These are phyloP conservation scores for Handroanthus guayacan DNA, from an alignment of 257 asterid genomes.

Conservation along the genomic window DNA sequence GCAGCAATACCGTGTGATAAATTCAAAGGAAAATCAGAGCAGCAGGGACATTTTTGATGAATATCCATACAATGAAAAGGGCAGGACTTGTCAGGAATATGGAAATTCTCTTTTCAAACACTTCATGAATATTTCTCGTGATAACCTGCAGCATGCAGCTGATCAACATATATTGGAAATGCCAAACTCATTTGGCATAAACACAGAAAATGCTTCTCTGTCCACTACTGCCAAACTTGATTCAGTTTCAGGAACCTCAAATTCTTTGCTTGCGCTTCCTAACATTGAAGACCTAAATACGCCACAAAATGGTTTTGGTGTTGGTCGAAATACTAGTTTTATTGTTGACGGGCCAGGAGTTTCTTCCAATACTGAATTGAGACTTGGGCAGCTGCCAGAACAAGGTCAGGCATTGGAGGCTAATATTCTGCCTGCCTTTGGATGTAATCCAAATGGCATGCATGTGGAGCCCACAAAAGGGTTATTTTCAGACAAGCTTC, in stretches of 20 bases:
- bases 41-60: constrained; percentile 35
- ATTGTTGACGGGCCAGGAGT: constrained; percentile 39
- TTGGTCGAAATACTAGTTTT: constrained; percentile 31
- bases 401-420: constrained; percentile 43
- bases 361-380: constrained; percentile 60
- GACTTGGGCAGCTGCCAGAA: constrained; percentile 60
- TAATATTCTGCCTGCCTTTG: constrained; percentile 36
- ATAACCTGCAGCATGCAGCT: constrained; percentile 36
- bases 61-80: constrained; percentile 36
- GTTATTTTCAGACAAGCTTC: constrained; percentile 41
- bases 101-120: constrained; percentile 29
- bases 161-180: constrained; percentile 37
- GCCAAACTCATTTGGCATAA: constrained; percentile 41
- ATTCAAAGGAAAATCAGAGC: constrained; percentile 43
- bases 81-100: constrained; percentile 37
- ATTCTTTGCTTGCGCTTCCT: constrained; percentile 37
- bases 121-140: constrained; percentile 36
- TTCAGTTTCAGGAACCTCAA: constrained; percentile 38
- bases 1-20: constrained; percentile 19
- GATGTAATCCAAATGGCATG: constrained; percentile 30
- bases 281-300: constrained; percentile 38
- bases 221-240: constrained; percentile 37
- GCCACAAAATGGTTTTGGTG: constrained; percentile 38
- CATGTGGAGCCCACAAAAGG: constrained; percentile 33
- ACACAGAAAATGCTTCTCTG: constrained; percentile 40